Conservation (phyloP, 139 green algal genomes). For the Raphidocelis subcapitata region DNA sequence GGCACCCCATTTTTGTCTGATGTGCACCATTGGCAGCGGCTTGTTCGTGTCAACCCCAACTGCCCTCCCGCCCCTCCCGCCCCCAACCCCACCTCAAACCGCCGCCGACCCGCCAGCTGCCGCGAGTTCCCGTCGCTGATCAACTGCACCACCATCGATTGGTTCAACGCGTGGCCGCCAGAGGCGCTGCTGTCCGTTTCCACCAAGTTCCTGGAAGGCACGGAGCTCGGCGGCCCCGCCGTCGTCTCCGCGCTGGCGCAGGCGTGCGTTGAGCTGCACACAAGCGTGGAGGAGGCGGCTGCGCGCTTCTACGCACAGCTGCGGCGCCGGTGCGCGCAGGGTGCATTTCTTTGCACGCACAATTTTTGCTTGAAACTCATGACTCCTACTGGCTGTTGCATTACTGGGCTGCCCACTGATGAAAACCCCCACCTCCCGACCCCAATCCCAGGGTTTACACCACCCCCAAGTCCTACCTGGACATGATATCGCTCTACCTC, state of each 20-base stretch:
- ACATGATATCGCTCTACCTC: conserved; percentile 87
- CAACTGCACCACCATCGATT: conserved; percentile 74
- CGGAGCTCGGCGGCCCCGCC: conserved; percentile 55
- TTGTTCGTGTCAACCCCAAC: too few relatives aligned
- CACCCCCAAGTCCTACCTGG: conserved; percentile 86
- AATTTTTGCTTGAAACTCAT: too few relatives aligned
- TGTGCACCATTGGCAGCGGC: background rate
- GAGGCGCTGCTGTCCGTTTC: conserved; percentile 78
- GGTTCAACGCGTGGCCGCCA: conserved; percentile 84
- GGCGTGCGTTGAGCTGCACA: conserved; percentile 76
- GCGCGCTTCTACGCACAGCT: conserved; percentile 70
- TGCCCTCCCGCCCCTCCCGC: too few relatives aligned
- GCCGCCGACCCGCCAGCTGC: background rate
- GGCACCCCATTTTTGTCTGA: background rate
- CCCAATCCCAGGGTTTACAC: conserved; percentile 67
- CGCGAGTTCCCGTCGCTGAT: conserved; percentile 89
- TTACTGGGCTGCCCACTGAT: too few relatives aligned
- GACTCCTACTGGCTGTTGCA: too few relatives aligned
- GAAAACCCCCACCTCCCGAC: too few relatives aligned
- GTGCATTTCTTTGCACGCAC: too few relatives aligned
- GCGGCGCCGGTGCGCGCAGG: conserved; percentile 41
- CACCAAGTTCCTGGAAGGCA: conserved; percentile 63
- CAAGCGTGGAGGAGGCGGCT: conserved; percentile 43
- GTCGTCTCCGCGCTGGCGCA: conserved; percentile 43
- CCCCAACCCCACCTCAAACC: too few relatives aligned